phyloP scores from a whole-genome alignment of 148 eudicot species.

The Bassia scoparia region DNA sequence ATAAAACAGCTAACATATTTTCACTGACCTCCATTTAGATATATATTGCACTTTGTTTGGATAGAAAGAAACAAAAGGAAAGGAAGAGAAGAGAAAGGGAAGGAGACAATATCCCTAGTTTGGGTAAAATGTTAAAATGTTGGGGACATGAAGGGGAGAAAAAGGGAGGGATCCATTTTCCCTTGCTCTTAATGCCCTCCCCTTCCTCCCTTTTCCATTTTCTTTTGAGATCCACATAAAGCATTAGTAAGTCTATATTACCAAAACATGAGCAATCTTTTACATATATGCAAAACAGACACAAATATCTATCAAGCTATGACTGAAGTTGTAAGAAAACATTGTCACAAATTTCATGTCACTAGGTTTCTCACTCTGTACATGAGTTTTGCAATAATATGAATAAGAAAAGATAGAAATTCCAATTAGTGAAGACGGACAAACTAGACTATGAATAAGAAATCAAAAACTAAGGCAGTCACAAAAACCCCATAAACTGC shows the following conservation, averaged over 20 bases:
- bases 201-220: too few species aligned
- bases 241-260: background rate
- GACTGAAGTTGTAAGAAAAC: background rate
- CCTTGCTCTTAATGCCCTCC: too few species aligned
- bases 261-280: background rate
- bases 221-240: too few species aligned
- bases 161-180: too few species aligned
- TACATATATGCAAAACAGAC: background rate
- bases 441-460: slow-evolving; percentile 1
- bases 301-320: background rate
- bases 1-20: too few species aligned
- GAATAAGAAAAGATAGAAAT: background rate
- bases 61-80: too few species aligned
- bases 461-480: background rate
- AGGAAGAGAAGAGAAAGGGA: too few species aligned
- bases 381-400: background rate
- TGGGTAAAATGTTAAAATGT: too few species aligned
- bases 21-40: too few species aligned
- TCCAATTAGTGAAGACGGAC: background rate
- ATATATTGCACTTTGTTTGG: too few species aligned
- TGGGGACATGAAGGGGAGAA: too few species aligned
- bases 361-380: background rate
- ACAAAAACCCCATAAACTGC: background rate
- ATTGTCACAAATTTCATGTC: background rate
- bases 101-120: too few species aligned